These are phyloP conservation scores for Cercospora canescens DNA, from an alignment of 2,329 filamentous ascomycete species.

Conservation along the genomic window DNA sequence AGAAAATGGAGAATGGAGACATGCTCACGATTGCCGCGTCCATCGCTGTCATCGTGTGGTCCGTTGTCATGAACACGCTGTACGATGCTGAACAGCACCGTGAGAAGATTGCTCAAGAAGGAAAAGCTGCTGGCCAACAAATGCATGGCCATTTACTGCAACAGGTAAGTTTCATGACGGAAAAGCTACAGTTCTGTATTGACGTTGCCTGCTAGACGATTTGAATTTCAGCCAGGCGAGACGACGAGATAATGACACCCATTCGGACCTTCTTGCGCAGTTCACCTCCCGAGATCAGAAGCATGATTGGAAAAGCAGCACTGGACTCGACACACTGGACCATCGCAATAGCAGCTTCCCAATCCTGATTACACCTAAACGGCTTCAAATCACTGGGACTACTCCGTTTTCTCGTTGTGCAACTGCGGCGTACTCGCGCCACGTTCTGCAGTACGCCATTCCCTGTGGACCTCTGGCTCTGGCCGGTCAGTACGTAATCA, in stretches of 20 bases:
- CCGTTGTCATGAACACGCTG: conserved; percentile 9
- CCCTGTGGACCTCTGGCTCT: background rate
- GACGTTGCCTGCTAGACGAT: background rate
- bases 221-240: background rate
- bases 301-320: background rate
- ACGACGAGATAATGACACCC: background rate
- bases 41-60: conserved; percentile 10
- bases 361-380: background rate
- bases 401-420: background rate
- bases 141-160: background rate
- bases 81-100: conserved; percentile 11
- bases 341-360: background rate
- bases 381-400: background rate
- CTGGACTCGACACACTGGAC: background rate
- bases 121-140: background rate
- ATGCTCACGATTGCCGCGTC: conserved; percentile 8
- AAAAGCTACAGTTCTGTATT: too few relatives aligned
- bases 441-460: background rate
- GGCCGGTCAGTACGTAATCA: background rate
- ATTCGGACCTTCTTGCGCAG: background rate
- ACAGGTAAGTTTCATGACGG: background rate
- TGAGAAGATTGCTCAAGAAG: background rate
- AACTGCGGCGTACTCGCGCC: background rate
- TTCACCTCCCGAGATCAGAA: background rate
- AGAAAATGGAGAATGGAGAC: conserved; percentile 9